A percentile compares a stretch with the other conserved stretches of the same genome.
phyloP scores from a whole-genome alignment of 495 filamentous ascomycete genomes.

The Massariosphaeria phaeospora region DNA sequence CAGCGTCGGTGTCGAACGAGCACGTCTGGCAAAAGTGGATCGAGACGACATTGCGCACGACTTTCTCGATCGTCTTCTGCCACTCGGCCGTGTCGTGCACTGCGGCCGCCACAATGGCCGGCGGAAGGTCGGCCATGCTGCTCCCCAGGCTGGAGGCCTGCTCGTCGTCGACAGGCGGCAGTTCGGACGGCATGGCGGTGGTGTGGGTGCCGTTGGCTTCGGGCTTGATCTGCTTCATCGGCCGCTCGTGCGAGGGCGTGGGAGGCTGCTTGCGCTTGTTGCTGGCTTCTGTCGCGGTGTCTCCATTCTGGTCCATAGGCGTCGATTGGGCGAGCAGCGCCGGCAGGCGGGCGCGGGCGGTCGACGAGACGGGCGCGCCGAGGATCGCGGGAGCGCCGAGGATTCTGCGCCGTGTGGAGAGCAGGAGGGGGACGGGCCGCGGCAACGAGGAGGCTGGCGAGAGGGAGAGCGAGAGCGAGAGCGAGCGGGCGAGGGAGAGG shows the following conservation, averaged over 20 bases:
- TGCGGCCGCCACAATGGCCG: conserved; percentile 36
- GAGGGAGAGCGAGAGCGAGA: not conserved
- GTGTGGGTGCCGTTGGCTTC: conserved; percentile 23
- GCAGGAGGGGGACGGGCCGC: too few relatives aligned
- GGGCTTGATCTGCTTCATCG: conserved; percentile 34
- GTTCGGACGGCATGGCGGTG: conserved; percentile 7
- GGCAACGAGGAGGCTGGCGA: not conserved
- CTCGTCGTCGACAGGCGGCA: not conserved
- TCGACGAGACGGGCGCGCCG: not conserved
- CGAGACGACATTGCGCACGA: conserved; percentile 88
- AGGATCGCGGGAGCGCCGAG: not conserved
- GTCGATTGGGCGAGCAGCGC: not conserved
- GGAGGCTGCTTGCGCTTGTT: conserved; percentile 36
- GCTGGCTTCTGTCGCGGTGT: conserved; percentile 11
- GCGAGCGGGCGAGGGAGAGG: not conserved
- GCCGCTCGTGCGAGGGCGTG: conserved; percentile 33
- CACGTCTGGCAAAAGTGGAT: conserved; percentile 99
- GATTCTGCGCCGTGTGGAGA: too few relatives aligned
- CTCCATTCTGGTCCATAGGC: conserved; percentile 30
- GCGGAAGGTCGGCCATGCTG: conserved; percentile 18
- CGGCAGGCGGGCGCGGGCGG: not conserved
- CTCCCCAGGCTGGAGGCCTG: conserved; percentile 8
- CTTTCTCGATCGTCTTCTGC: conserved; percentile 91
- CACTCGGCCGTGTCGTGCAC: conserved; percentile 87
- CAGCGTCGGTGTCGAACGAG: conserved; percentile 93